A percentile compares a stretch with the other conserved stretches of the same genome.
Evolutionary conservation across 2,329 filamentous ascomycete species (phyloP).

Genomic region (Ophiocordyceps polyrhachis-furcata): DNA sequence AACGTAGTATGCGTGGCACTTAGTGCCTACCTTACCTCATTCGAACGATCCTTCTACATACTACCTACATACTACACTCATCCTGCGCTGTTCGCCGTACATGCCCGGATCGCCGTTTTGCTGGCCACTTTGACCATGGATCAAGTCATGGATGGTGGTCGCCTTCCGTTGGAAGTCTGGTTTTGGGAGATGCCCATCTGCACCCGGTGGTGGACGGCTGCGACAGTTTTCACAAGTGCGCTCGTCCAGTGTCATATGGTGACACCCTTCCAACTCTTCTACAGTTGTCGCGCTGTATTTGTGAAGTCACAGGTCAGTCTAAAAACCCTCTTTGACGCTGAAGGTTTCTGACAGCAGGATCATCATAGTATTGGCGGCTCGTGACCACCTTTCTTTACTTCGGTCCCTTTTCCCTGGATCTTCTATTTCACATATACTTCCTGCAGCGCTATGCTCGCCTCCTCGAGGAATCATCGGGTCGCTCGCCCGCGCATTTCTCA

Average conservation of each 20-base stretch:
- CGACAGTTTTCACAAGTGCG: constrained; percentile 70
- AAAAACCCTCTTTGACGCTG: neutral
- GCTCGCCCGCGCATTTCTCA: constrained; percentile 81
- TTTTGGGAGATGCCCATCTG: constrained; percentile 98
- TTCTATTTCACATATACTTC: constrained; percentile 97
- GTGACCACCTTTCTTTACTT: constrained; percentile 95
- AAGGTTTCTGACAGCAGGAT: neutral
- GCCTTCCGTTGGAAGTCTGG: constrained; percentile 83
- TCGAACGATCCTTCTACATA: too few relatives aligned
- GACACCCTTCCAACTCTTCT: constrained; percentile 90
- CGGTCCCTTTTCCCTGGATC: constrained; percentile 79
- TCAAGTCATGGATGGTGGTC: constrained; percentile 39
- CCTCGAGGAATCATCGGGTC: constrained; percentile 83
- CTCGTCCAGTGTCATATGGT: constrained; percentile 87
- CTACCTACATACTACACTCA: too few relatives aligned
- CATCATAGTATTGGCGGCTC: constrained; percentile 77
- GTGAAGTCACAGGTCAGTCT: constrained; percentile 65
- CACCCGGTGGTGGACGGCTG: constrained; percentile 92
- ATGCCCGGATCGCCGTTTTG: too few relatives aligned
- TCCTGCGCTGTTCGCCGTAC: too few relatives aligned
- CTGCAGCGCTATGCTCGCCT: constrained; percentile 90
- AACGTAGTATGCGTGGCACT: too few relatives aligned
- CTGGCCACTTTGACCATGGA: constrained; percentile 22
- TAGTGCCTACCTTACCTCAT: too few relatives aligned
- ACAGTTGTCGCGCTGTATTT: constrained; percentile 85